Conservation (phyloP, 495 filamentous ascomycete genomes). For the Hypoxylon fragiforme region DNA sequence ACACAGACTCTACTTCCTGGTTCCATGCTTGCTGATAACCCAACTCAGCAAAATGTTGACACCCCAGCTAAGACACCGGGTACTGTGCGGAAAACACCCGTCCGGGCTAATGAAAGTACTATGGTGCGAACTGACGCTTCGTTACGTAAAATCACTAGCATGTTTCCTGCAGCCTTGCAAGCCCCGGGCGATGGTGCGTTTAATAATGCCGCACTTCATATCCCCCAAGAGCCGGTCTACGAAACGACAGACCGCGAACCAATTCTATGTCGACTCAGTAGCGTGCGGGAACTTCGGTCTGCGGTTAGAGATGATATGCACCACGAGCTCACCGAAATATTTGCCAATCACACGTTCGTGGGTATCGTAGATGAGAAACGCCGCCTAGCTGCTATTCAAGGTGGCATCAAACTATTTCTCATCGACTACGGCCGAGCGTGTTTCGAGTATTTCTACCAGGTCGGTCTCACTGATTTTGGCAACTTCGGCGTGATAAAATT, state of each 20-base stretch:
- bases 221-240: constrained; percentile 62
- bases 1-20: constrained; percentile 89
- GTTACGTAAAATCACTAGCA: constrained; percentile 91
- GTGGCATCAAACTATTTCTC: constrained; percentile 88
- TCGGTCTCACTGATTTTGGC: constrained; percentile 93
- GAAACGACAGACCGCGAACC: constrained; percentile 69
- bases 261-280: constrained; percentile 68
- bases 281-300: constrained; percentile 79
- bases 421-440: constrained; percentile 90
- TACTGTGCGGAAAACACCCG: constrained; percentile 43
- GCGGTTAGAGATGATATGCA: constrained; percentile 84
- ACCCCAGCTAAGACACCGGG: constrained; percentile 45
- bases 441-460: constrained; percentile 95
- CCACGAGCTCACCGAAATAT: constrained; percentile 83
- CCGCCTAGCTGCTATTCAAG: constrained; percentile 88
- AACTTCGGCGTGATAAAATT: constrained; percentile 90
- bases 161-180: constrained; percentile 64
- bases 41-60: constrained; percentile 38
- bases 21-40: constrained; percentile 45
- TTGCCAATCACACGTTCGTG: constrained; percentile 90
- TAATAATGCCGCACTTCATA: constrained; percentile 31
- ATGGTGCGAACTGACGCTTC: constrained; percentile 90
- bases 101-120: constrained; percentile 81
- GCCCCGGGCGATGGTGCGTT: constrained; percentile 11
- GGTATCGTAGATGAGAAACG: constrained; percentile 86